Evolutionary conservation across 202 grass and related monocot genomes (phyloP), one percentile per base, ranked within the genome.

Genomic region (Panicum hallii): DNA sequence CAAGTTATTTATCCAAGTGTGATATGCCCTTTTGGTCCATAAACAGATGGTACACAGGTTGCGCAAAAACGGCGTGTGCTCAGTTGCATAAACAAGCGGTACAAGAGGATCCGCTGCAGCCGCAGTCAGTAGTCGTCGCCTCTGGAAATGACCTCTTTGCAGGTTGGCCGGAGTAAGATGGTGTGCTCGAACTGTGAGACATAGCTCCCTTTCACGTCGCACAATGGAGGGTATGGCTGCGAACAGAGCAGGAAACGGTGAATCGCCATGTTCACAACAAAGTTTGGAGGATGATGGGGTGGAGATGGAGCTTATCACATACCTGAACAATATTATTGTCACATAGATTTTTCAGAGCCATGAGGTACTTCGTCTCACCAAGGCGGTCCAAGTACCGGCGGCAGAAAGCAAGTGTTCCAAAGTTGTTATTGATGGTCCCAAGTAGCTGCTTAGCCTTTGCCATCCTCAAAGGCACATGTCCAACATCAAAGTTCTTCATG

Each of bases 401-500:
- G 86, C 96, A 99, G 86, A 99, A 99, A 9, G 93, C 91, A 42
- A 99, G 82, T 14, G 96, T 99, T 40, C 93, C 92, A 64, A 99
- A 99, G 61, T 91, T 90, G 58, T 95, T 98, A 83, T 99, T 99
- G 70, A 99, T 95, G 44, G 96, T 95, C 82, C 89, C 87, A 26
- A 95, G 96, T 62, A 99, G 89, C 70, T 94, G 91, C 82, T 99
- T 99, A 40, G 93, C 91, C 79, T 85, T 93, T 6, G 93, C 91
- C n/a, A 98, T 64, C 75, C 96, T 91, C 88, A 99, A 79, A 5
- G 96, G 93, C 83, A 99, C 88, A 63, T 99, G 88, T 4, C 93
- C 96, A 67, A 88, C 96, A 70, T 99, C 96, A 50, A 94, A 99
- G 75, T 91, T 95, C 88, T 99, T 99, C 96, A 95, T 99, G 84